Evolutionary conservation across 306 rosid species (phyloP).

Genomic region (Alnus glutinosa): DNA sequence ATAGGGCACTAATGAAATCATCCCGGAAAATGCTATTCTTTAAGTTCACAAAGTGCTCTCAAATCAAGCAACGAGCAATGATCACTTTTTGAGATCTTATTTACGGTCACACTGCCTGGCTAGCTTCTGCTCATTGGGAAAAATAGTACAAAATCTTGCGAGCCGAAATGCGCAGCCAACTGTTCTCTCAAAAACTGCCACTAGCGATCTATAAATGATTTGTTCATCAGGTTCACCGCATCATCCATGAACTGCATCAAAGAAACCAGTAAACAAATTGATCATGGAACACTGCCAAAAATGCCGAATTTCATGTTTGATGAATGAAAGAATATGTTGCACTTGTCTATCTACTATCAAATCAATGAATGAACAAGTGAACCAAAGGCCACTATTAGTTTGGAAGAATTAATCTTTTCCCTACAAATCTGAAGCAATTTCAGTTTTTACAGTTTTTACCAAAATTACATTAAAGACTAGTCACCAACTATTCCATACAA

Average conservation of each 20-base stretch:
- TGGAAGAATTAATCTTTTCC: background rate
- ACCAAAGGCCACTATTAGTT: background rate
- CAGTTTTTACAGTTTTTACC: background rate
- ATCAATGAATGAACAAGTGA: background rate
- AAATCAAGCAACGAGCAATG: background rate
- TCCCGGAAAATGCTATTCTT: background rate
- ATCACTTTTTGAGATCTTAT: background rate
- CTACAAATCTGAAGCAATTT: background rate
- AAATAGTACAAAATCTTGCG: slow-evolving; percentile 1
- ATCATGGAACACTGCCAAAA: slow-evolving; percentile 3
- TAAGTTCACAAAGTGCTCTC: background rate
- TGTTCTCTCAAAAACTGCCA: slow-evolving; percentile 1
- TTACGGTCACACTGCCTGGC: slow-evolving; percentile 21
- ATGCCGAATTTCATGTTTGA: slow-evolving; percentile 15
- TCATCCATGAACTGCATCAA: slow-evolving; percentile 89
- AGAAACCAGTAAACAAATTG: slow-evolving; percentile 25
- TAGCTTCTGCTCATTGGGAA: slow-evolving; percentile 22
- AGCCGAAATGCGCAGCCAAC: slow-evolving; percentile 28
- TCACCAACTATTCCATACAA: background rate
- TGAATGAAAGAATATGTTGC: background rate
- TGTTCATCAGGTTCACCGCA: slow-evolving; percentile 89
- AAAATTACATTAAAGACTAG: background rate
- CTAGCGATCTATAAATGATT: slow-evolving; percentile 85
- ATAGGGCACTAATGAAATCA: too few species aligned
- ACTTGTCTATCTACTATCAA: too few species aligned